Percentiles rank a stretch among this genome's conserved stretches.
Conservation (phyloP, 139 green algal species). For the Penium margaritaceum region DNA sequence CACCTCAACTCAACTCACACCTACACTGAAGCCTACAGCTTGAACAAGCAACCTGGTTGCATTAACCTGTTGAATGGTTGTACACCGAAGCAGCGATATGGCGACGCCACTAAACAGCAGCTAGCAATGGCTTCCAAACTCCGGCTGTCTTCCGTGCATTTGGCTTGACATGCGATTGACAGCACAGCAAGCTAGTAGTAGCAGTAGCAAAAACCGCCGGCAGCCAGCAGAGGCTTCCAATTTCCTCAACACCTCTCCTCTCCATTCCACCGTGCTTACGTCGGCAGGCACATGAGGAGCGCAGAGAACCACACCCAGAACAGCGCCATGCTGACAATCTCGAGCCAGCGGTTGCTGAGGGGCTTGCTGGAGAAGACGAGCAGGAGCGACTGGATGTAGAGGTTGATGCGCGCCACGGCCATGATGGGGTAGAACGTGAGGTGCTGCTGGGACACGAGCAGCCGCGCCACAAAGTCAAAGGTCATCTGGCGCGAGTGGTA, state of each 20-base stretch:
- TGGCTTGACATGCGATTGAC: neutral
- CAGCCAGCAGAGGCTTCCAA: neutral
- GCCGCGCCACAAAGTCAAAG: constrained; percentile 34
- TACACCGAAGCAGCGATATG: no score
- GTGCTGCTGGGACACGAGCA: constrained; percentile 43
- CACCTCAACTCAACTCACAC: no score
- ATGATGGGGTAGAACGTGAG: constrained; percentile 52
- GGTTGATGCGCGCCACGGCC: constrained; percentile 48
- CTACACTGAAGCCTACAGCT: no score
- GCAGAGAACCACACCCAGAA: constrained; percentile 34
- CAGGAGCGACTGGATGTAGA: constrained; percentile 44
- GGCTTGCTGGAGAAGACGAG: constrained; percentile 26
- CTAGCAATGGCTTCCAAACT: no score
- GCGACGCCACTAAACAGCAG: no score
- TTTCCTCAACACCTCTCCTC: no score
- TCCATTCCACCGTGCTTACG: no score
- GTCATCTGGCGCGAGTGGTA: constrained; percentile 42
- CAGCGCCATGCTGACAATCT: constrained; percentile 17
- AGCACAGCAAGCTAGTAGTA: neutral
- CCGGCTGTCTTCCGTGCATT: neutral
- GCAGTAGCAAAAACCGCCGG: neutral
- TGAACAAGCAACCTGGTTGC: no score
- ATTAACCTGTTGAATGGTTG: no score
- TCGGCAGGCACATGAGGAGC: constrained; percentile 32
- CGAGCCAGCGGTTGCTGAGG: neutral